Evolutionary conservation across 2,329 filamentous ascomycete genomes (phyloP), one percentile per base, ranked within the genome.

Genomic region (Sordariomycetes sp.): DNA sequence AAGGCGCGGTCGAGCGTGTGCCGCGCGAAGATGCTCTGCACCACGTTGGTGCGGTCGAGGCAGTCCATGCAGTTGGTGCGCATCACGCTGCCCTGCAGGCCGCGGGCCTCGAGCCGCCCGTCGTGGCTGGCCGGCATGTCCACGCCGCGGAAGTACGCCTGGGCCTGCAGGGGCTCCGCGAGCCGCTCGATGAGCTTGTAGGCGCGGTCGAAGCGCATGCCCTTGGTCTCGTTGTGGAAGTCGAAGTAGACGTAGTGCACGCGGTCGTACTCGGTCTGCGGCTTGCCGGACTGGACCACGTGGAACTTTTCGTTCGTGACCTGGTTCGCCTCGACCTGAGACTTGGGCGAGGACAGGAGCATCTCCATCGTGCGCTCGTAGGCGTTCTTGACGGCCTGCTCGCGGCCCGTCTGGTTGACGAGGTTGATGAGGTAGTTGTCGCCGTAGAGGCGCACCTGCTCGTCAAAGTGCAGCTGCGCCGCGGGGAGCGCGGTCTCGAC

Each of bases 1-100:
- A 99, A 84, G 77, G 96, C 94, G 63, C 91, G 87, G 61, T 92
- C 92, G 48, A 99, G 77, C 16, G 90, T 89, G 82, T 86, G 92
- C 56, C 93, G 87, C 11, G 89, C 94, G 60, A 99, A 83, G 88
- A 97, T 96, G 71, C 90, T 96, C 74, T 99, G 94, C 3, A 99
- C 90, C 7, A 99, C 92, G 66, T 99, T 99, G 57, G 94, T 99
- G 57, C 94, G 88, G 72, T 99, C 94, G 16, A 99, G 82, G 64
- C 95, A 99, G 73, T 99, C 94, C 94, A 99, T 99, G 75, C 94
- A 99, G 71, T 99, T 99, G 46, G 94, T 97, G 58, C 94, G 87
- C 62, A 99, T 92, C 18, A 97, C 92, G 61, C 89, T 91, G 1
- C 85, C 90, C 77, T 99, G 94, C 62, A 83, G 80, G 61, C 83